Percentiles rank a stretch among this genome's conserved stretches.
These are phyloP conservation scores for Limonium bicolor DNA, from an alignment of 148 eudicot genomes.

Conservation along the genomic window DNA sequence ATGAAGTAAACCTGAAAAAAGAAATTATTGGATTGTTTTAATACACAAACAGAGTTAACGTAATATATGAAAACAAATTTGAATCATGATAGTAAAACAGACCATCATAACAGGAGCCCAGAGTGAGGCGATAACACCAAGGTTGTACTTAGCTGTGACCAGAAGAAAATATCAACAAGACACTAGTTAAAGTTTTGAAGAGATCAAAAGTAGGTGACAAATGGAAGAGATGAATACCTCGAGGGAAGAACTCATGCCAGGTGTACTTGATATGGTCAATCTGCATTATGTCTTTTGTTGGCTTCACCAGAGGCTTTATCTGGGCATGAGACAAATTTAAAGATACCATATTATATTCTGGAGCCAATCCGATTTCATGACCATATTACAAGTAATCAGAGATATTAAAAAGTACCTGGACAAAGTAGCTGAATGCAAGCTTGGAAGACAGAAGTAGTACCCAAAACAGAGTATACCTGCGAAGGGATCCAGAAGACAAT, in stretches of 20 bases:
- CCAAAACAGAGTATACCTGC: constrained; percentile 88
- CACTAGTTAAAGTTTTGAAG: constrained; percentile 1
- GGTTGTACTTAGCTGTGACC: constrained; percentile 54
- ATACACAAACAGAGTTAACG: not conserved
- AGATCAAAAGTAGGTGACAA: constrained; percentile 3
- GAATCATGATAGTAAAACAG: constrained; percentile 7
- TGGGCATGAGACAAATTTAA: constrained; percentile 12
- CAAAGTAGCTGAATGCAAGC: constrained; percentile 65
- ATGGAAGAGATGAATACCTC: constrained; percentile 32
- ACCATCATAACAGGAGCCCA: constrained; percentile 93
- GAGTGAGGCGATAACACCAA: constrained; percentile 64
- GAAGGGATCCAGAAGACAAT: not conserved
- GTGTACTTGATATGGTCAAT: constrained; percentile 39
- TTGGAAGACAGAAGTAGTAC: constrained; percentile 60
- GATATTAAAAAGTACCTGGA: constrained; percentile 35
- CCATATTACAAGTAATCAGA: not conserved
- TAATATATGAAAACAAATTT: not conserved
- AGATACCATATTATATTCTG: not conserved
- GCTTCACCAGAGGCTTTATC: constrained; percentile 79
- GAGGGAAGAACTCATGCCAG: constrained; percentile 92
- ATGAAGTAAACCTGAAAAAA: constrained; percentile 79
- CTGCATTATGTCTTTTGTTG: constrained; percentile 64
- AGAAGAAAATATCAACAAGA: constrained; percentile 8
- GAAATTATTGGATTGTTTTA: constrained; percentile 7
- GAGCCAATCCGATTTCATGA: not conserved